phyloP scores from a whole-genome alignment of 2,329 filamentous ascomycete species.

The Thermothelomyces thermophilus region DNA sequence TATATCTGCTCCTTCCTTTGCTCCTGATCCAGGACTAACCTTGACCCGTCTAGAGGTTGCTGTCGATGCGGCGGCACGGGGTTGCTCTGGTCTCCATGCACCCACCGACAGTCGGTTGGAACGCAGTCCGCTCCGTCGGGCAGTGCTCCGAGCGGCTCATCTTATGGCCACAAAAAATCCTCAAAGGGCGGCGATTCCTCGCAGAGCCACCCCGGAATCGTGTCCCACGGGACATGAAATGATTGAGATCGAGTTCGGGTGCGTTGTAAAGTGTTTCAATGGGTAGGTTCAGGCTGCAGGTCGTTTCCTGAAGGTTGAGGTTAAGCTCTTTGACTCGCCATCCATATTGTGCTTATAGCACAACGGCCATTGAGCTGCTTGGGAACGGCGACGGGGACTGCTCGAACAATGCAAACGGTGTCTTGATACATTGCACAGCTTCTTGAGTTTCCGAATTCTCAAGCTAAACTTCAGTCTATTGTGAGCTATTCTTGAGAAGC shows the following conservation, averaged over 20 bases:
- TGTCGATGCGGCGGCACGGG: not conserved
- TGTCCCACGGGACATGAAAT: not conserved
- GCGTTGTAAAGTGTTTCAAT: not conserved
- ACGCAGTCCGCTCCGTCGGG: not conserved
- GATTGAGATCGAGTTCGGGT: no score
- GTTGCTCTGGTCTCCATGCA: not conserved
- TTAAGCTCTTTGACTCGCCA: no score
- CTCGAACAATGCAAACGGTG: no score
- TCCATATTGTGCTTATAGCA: not conserved
- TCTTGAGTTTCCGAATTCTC: no score
- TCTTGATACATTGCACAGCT: no score
- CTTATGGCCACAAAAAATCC: not conserved
- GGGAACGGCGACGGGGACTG: not conserved
- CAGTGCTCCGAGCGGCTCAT: not conserved
- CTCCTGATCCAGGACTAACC: not conserved
- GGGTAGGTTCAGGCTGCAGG: not conserved
- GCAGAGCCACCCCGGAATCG: not conserved
- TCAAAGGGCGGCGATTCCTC: not conserved
- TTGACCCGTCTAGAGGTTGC: not conserved
- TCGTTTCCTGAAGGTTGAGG: not conserved
- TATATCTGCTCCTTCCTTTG: not conserved
- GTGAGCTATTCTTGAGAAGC: no score
- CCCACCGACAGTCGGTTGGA: not conserved
- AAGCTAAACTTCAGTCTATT: no score
- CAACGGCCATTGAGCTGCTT: not conserved